Evolutionary conservation across 257 asterid genomes (phyloP), one percentile per base, ranked within the genome.

Genomic region (Solanum verrucosum): DNA sequence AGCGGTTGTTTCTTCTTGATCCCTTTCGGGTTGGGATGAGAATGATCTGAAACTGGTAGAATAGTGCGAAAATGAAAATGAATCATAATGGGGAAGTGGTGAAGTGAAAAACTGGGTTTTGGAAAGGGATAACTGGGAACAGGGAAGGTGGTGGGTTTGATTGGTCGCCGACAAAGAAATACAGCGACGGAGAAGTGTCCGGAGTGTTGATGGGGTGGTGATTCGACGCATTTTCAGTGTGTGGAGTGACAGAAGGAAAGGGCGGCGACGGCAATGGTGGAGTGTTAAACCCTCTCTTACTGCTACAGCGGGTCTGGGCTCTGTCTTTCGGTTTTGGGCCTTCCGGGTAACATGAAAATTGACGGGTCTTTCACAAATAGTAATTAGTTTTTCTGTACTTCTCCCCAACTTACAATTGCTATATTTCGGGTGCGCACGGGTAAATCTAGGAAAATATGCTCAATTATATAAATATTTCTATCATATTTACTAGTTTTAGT

Each of bases 191-290:
- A 92, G 87, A 67, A 95, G 89, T 33, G 91, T 67, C 20, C 94
- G 96, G 34, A 95, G 84, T 15, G 94, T 86, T 35, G 90, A 82
- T 3, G 92, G 89, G 20, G 90, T 85, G 38, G 89, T 83, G 92
- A 86, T 91, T 87, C 91, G 92, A 87, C 93, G 96, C 98, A 96
- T 96, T 92, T 91, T 94, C 46, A 78, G 68, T 63, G 87, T 40
- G 87, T 72, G 68, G 81, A 1, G 87, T 25, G 88, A 6, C 44
- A 5, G 68, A 25, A 11, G 11, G 85, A 4, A 86, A 25, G 86
- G 49, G 65, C n/a, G 84, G 56, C 20, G 86, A 33, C 42, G 63
- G 73, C 40, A 31, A 82, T 82, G 86, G 71, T 27, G 12, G 85
- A 18, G 15, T 29, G 70, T 81, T 46, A 81, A 46, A 81, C 85